Percentiles rank a stretch among this genome's conserved stretches.
Conservation (phyloP, 106 monocot genomes). For the Allium sativum region DNA sequence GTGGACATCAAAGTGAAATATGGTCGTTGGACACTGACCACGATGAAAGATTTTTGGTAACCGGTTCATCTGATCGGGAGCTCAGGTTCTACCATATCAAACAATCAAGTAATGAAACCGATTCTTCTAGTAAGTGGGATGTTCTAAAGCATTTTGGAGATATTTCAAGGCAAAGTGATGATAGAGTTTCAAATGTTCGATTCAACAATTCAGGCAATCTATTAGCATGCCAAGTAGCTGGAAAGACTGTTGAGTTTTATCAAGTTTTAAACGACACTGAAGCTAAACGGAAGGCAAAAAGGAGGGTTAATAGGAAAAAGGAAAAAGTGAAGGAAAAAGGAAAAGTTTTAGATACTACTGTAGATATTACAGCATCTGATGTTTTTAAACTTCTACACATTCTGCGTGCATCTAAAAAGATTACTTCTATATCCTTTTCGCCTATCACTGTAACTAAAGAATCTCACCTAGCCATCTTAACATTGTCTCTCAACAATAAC, state of each 20-base stretch:
- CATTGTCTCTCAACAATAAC: slow-evolving; percentile 86
- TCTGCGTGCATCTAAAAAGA: slow-evolving; percentile 68
- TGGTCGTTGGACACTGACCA: slow-evolving; percentile 87
- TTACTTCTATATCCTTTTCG: slow-evolving; percentile 75
- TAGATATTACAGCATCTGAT: slow-evolving; percentile 63
- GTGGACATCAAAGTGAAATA: slow-evolving; percentile 79
- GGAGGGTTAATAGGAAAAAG: slow-evolving; percentile 69
- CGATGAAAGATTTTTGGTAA: slow-evolving; percentile 63
- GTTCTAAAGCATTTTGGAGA: slow-evolving; percentile 83
- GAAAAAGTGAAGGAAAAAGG: slow-evolving; percentile 54
- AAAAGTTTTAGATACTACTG: slow-evolving; percentile 23
- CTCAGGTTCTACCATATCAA: slow-evolving; percentile 60
- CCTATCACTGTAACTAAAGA: slow-evolving; percentile 40
- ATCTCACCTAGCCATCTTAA: slow-evolving; percentile 38
- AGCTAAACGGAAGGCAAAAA: slow-evolving; percentile 69
- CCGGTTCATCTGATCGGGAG: slow-evolving; percentile 71
- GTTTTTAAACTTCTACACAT: slow-evolving; percentile 59
- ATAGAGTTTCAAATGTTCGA: slow-evolving; percentile 52
- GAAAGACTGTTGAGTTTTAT: slow-evolving; percentile 75
- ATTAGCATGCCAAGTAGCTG: slow-evolving; percentile 81
- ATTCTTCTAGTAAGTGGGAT: slow-evolving; percentile 67
- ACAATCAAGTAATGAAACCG: slow-evolving; percentile 16
- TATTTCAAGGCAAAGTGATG: slow-evolving; percentile 52
- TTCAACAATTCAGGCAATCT: slow-evolving; percentile 65
- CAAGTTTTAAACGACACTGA: slow-evolving; percentile 53